Percentiles rank a stretch among this genome's conserved stretches.
Evolutionary conservation across 768 basidiomycete genomes (phyloP).

Genomic region (Termitomyces sp.): DNA sequence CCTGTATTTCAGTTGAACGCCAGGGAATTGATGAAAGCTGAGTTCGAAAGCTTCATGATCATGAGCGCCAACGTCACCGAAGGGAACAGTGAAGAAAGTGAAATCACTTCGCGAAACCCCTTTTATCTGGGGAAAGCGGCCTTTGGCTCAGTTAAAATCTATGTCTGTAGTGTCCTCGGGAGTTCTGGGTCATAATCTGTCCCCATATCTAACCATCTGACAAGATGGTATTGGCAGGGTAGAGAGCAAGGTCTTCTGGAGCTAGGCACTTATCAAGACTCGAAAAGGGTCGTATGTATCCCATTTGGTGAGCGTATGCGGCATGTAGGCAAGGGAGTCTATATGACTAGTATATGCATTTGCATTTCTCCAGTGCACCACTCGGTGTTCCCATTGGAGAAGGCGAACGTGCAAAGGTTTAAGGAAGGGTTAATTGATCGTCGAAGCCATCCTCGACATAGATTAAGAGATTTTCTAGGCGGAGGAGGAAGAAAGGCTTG

Average conservation of each 20-base stretch:
- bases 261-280: neutral
- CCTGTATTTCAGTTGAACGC: neutral
- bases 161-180: neutral
- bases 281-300: neutral
- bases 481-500: neutral
- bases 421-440: neutral
- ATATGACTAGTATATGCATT: neutral
- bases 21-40: neutral
- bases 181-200: too few species aligned
- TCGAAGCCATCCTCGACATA: neutral
- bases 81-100: neutral
- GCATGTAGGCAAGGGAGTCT: neutral
- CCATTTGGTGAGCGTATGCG: neutral
- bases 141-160: neutral
- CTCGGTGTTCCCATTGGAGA: too few species aligned
- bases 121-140: neutral
- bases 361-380: neutral
- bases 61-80: neutral
- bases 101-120: neutral
- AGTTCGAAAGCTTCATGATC: neutral
- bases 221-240: neutral
- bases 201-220: neutral
- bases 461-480: neutral
- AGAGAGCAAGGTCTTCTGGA: neutral
- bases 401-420: too few species aligned